Evolutionary conservation across 768 basidiomycete species (phyloP).

Genomic region (Pleurotus citrinopileatus): DNA sequence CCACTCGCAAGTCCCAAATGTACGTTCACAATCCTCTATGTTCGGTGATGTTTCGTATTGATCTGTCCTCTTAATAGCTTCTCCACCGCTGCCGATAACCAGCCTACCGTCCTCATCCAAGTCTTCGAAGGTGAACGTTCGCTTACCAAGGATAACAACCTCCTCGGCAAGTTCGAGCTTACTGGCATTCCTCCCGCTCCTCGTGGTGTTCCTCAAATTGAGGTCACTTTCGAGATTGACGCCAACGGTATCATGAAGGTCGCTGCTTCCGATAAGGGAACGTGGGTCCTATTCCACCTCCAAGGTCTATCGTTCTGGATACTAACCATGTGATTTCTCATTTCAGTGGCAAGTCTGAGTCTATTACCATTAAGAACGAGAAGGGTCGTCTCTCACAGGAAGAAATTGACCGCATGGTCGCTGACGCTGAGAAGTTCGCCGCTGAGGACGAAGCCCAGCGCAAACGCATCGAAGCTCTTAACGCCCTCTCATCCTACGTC

Average conservation of each 20-base stretch:
- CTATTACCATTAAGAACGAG: constrained; percentile 94
- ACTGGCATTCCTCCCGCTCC: constrained; percentile 91
- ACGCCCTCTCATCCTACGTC: constrained; percentile 76
- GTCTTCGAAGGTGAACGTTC: constrained; percentile 98
- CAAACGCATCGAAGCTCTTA: constrained; percentile 84
- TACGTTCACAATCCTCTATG: constrained; percentile 27
- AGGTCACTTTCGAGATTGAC: constrained; percentile 95
- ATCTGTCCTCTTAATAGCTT: constrained; percentile 39
- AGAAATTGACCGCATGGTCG: constrained; percentile 95
- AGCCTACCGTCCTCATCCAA: constrained; percentile 95
- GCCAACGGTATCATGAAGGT: constrained; percentile 97
- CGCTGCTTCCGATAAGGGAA: constrained; percentile 90
- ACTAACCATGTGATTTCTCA: not conserved
- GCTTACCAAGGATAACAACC: constrained; percentile 98
- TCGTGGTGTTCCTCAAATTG: constrained; percentile 95
- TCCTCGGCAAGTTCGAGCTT: constrained; percentile 95
- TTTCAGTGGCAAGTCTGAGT: constrained; percentile 77
- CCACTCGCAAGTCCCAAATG: constrained; percentile 96
- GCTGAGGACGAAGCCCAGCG: constrained; percentile 63
- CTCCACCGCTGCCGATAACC: constrained; percentile 86
- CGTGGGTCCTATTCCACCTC: constrained; percentile 43
- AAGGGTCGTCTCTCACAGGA: constrained; percentile 88
- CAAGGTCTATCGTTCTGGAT: not conserved
- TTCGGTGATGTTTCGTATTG: constrained; percentile 17
- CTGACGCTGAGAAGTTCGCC: constrained; percentile 89